A percentile compares a stretch with the other conserved stretches of the same genome.
Conservation (phyloP, 352 stramenopile species). For the Phytophthora boehmeriae region DNA sequence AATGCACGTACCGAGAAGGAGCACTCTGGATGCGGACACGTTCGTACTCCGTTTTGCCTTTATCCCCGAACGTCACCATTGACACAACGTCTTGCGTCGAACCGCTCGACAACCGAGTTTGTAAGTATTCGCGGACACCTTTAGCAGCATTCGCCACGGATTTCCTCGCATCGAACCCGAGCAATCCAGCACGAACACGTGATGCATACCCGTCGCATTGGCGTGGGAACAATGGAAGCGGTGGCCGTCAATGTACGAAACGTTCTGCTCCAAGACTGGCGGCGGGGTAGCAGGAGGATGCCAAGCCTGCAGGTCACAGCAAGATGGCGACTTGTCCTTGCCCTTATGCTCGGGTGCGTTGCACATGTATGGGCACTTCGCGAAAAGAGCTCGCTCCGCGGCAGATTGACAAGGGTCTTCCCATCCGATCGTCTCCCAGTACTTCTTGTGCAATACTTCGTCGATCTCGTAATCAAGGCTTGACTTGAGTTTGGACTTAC, state of each 20-base stretch:
- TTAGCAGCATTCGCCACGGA: constrained; percentile 31
- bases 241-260: constrained; percentile 39
- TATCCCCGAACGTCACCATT: constrained; percentile 42
- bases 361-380: constrained; percentile 43
- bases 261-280: neutral
- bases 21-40: constrained; percentile 8
- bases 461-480: constrained; percentile 33
- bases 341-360: constrained; percentile 38
- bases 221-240: constrained; percentile 44
- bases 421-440: constrained; percentile 57
- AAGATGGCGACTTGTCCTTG: constrained; percentile 24
- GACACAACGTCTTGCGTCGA: constrained; percentile 42
- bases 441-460: constrained; percentile 50
- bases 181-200: constrained; percentile 56
- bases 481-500: constrained; percentile 25
- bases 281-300: constrained; percentile 12
- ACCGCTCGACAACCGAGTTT: constrained; percentile 30
- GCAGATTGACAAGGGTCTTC: constrained; percentile 48
- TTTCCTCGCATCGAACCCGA: constrained; percentile 52
- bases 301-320: constrained; percentile 39
- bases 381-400: constrained; percentile 33
- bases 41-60: constrained; percentile 37
- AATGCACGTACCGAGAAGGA: constrained; percentile 12
- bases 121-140: constrained; percentile 36
- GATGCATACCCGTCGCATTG: constrained; percentile 26